Evolutionary conservation across 73 alveolate species (phyloP).

Genomic region (Tetrahymena borealis): DNA sequence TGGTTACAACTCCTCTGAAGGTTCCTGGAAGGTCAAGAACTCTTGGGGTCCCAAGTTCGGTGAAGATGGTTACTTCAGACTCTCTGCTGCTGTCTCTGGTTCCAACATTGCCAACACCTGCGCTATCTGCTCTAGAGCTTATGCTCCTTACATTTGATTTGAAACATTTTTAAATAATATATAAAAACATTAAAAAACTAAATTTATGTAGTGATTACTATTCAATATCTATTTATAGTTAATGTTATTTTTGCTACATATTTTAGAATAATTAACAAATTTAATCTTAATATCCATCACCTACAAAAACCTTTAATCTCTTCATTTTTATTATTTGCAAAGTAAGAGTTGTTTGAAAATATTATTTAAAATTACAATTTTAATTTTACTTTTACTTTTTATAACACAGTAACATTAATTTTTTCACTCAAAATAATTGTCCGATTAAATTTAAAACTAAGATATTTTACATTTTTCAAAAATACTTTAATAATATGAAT

Average conservation of each 20-base stretch:
- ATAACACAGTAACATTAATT: background rate
- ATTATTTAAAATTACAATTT: too few species aligned
- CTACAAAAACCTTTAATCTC: too few species aligned
- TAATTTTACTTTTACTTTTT: too few species aligned
- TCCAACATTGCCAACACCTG: background rate
- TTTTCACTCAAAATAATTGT: background rate
- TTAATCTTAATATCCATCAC: too few species aligned
- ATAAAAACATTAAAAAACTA: background rate
- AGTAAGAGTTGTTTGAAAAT: too few species aligned
- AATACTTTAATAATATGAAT: too few species aligned
- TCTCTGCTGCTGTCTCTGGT: conserved; percentile 18
- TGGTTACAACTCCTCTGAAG: conserved; percentile 39
- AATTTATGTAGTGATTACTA: background rate
- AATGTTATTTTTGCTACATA: too few species aligned
- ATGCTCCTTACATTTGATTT: background rate
- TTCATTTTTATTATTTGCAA: too few species aligned
- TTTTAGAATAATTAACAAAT: too few species aligned
- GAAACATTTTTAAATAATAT: background rate
- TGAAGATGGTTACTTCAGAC: conserved; percentile 46
- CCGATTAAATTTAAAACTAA: too few species aligned
- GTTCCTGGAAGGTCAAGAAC: conserved; percentile 51
- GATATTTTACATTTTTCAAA: too few species aligned
- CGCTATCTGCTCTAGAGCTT: background rate
- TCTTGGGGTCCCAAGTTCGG: conserved; percentile 68
- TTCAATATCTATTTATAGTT: background rate